Base-by-base conservation (phyloP, 257 asterid species). In the Lycium barbarum region DNA sequence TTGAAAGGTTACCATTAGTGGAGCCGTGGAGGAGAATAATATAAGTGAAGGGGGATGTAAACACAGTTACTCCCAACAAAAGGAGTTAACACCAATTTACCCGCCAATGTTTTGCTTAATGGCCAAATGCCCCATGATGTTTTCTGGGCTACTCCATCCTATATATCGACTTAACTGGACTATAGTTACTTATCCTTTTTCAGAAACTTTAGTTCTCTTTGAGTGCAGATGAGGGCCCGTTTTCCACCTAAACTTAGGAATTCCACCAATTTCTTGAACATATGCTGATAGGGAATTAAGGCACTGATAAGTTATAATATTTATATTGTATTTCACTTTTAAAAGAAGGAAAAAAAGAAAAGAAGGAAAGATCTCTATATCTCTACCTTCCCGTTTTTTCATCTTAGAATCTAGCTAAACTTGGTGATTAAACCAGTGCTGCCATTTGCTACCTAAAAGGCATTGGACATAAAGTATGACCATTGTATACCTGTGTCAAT, bases 1-100 rank as follows among this genome's bases (percentile, higher is more conserved):
- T 85, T 66, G 97, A 93, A 91, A 90, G 93, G 88, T 83, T 94
- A 83, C 95, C 98, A 1, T 62, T 94, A 33, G 93, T 90, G 26
- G 43, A 38, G 62, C 93, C 20, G 93, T 90, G 26, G 43, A 38
- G 62, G 62, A 33, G 62, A 43, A 8, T 38, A 38, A 38, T 58
- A 76, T 11, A 22, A 82, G 78, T 1, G 89, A 87, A 17, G 93
- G 88, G 13, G 88, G 13, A 81, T 85, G 84, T 91, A 87, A 33
- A 11, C 80, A 58, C 86, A 73, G 66, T 79, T 87, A 63, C 18
- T 88, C 1, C 9, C n/a, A 18, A 59, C 65, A 17, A 35, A 88
- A 11, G 88, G 83, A 13, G 74, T 15, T 13, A 65, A 89, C 22
- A 14, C 58, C 65, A 90, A 85, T 86, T 72, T 89, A 8, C 90